Base-by-base conservation (phyloP, 75 land plant genomes). In the Isoetes taiwanensis region DNA sequence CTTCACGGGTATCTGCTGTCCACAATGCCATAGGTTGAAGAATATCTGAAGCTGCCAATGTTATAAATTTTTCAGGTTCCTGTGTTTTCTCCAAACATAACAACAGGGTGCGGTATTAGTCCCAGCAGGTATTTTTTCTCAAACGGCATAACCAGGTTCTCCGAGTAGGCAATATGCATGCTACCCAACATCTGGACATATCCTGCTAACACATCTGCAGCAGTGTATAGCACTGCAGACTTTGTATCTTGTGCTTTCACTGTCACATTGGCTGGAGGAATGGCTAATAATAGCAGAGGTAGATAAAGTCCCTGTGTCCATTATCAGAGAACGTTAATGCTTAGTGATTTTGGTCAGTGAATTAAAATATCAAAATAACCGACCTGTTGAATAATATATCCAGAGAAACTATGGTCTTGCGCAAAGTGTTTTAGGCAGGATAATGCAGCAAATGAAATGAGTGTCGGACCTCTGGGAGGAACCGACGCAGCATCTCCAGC, bases 391-490 rank as follows among this genome's bases (percentile, higher is more conserved):
- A 73, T 63, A 16, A 69, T 56, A 16, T 25, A 53, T 20, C 57
- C 62, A 55, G 64, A 73, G 28, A 41, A 56, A 28, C 43, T 46
- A 23, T 54, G 55, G 61, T 75, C 69, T 35, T 66, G 69, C 23
- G 61, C 76, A 42, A 55, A 71, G 58, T 59, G 41, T 59, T 71
- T 75, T 54, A 75, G 53, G 46, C 76, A 75, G 21, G 61, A 61
- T 39, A 75, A 41, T 30, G 76, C 78, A 28, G 78, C 69, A 66
- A 71, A 75, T n/a, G 78, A 65, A 60, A 62, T 34, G 23, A 69
- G 69, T 24, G 61, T 66, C 8, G 70, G 75, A 32, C 75, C 78
- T 37, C 46, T 43, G 26, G 70, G 69, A 31, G 73, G 68, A 29
- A 24, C 50, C 23, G 78, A 58, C 50, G 64, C 14, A 11, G 70